Conservation (phyloP, 2,329 filamentous ascomycete species). For the Meredithiella fracta region DNA sequence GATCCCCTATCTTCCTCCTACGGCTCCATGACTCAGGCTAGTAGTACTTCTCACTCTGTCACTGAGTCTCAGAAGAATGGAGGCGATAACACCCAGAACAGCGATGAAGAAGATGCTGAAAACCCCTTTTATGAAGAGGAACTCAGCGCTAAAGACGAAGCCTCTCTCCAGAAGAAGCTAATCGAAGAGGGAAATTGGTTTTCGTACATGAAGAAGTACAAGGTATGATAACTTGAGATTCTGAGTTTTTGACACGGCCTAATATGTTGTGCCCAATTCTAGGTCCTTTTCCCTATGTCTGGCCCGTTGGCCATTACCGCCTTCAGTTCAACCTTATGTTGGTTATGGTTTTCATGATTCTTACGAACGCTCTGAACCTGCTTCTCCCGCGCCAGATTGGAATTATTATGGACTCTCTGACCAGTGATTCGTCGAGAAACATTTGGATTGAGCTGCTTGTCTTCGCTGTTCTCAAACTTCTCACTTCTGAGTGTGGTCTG, state of each 20-base stretch:
- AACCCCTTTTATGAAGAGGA: conserved; percentile 29
- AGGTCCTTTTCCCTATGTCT: conserved; percentile 68
- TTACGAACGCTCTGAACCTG: conserved; percentile 56
- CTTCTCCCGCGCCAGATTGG: conserved; percentile 69
- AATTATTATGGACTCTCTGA: conserved; percentile 56
- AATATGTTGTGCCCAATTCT: neutral
- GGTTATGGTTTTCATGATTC: conserved; percentile 51
- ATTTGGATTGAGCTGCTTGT: conserved; percentile 37
- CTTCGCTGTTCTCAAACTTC: conserved; percentile 35
- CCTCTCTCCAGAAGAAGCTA: conserved; percentile 48
- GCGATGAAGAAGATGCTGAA: conserved; percentile 20
- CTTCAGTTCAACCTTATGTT: conserved; percentile 53
- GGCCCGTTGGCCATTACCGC: conserved; percentile 48
- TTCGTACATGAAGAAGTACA: conserved; percentile 58
- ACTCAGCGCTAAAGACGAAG: conserved; percentile 30
- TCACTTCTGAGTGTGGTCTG: conserved; percentile 38
- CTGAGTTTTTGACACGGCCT: neutral
- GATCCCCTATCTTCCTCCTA: conserved; percentile 4
- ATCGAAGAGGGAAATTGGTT: conserved; percentile 62
- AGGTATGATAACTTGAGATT: conserved; percentile 23
- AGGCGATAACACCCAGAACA: neutral
- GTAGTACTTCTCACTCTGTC: conserved; percentile 9
- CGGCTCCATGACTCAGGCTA: conserved; percentile 6
- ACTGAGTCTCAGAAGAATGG: conserved; percentile 3
- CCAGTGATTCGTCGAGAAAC: conserved; percentile 29